Base-by-base conservation (phyloP, 2,329 filamentous ascomycete genomes). In the Daldinia sp. region DNA sequence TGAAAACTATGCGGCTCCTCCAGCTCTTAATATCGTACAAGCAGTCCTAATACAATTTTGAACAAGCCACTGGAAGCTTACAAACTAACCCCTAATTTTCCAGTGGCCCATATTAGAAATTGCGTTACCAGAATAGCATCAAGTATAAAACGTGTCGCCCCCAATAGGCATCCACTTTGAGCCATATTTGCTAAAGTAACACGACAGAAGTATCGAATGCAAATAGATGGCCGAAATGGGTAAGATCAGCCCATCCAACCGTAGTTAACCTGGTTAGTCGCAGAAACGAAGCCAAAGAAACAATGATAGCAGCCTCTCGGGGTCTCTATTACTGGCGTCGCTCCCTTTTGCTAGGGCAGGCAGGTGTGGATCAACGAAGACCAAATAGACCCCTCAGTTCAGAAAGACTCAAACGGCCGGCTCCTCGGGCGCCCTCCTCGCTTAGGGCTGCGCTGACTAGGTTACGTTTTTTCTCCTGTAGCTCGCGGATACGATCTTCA, bases 401-500 rank as follows among this genome's bases (percentile, higher is more conserved):
- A 3, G 53, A 2, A 8, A 63, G 5, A n/a, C 47, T 45, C 23
- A 72, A 25, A 5, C 54, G 56, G 11, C 61, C 35, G 29, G 56
- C 43, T 5, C 64, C 50, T n/a, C 56, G 57, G 5, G 62, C 68
- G n/a, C 53, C 68, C 41, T 69, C 62, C 13, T 69, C 65, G 52
- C 63, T 67, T n/a, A 75, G 67, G 8, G 70, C 72, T 10, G 65
- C 60, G 4, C 61, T 61, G 17, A 93, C 90, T 11, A 92, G 76
- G 37, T 82, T 80, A 10, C 86, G 82, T 77, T 93, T 93, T 74
- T 85, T 82, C 56, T 91, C 86, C 71, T 93, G 90, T 4, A 93
- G 77, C 17, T 79, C 81, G 53, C 90, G 79, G 58, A 93, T 93
- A 7, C 90, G 85, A 71, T 93, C 90, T 73, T 93, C 90, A 1